Evolutionary conservation across 2,329 filamentous ascomycete species (phyloP).

Genomic region (Apiospora koreana): DNA sequence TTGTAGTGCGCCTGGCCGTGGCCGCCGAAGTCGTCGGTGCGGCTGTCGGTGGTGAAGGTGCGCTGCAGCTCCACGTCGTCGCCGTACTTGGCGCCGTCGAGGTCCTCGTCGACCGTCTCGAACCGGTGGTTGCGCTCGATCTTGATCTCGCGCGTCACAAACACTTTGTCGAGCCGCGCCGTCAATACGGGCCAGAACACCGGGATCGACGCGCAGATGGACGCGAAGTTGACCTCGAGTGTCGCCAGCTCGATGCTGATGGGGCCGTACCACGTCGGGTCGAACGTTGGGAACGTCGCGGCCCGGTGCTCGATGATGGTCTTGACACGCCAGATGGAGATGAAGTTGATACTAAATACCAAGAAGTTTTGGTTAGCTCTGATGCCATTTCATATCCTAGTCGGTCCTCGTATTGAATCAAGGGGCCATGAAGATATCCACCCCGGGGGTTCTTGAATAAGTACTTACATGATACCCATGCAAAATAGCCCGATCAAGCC

Average conservation of each 20-base stretch:
- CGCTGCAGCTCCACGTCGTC: not conserved
- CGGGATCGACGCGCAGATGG: slow-evolving; percentile 32
- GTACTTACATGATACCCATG: slow-evolving; percentile 22
- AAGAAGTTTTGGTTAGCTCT: not conserved
- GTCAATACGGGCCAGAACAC: slow-evolving; percentile 35
- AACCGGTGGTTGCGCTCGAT: slow-evolving; percentile 22
- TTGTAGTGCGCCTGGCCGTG: not conserved
- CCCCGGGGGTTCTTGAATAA: too few relatives aligned
- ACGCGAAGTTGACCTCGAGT: slow-evolving; percentile 23
- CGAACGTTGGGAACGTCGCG: slow-evolving; percentile 31
- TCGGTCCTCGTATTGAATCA: not conserved
- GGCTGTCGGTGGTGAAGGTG: not conserved
- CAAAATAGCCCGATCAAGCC: slow-evolving; percentile 20
- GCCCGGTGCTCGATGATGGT: slow-evolving; percentile 29
- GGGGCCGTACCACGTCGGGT: slow-evolving; percentile 33
- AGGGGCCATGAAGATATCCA: too few relatives aligned
- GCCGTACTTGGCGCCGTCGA: not conserved
- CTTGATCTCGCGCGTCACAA: slow-evolving; percentile 37
- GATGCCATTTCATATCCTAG: not conserved
- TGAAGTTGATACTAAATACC: slow-evolving; percentile 20
- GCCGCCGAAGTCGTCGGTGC: too few relatives aligned
- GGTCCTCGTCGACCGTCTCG: slow-evolving; percentile 18
- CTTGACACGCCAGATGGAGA: slow-evolving; percentile 32
- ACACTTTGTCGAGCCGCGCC: slow-evolving; percentile 31
- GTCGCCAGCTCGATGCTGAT: slow-evolving; percentile 24